These are phyloP conservation scores for Yamadazyma atlantica DNA, from an alignment of 1,139 yeast species.

Conservation along the genomic window DNA sequence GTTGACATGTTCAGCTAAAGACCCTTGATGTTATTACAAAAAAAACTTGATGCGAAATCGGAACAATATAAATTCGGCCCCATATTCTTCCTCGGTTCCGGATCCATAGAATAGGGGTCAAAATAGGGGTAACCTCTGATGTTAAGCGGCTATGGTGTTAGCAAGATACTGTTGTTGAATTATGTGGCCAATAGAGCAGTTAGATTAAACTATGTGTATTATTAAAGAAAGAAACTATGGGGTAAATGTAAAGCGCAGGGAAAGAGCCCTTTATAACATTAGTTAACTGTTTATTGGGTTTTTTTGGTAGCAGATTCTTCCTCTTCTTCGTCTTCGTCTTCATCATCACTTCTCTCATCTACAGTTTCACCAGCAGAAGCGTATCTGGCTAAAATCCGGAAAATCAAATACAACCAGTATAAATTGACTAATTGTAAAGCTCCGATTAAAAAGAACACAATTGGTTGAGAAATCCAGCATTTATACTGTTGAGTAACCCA, in stretches of 20 bases:
- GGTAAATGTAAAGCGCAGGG: too few species aligned
- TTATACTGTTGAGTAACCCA: slow-evolving; percentile 95
- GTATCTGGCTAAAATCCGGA: slow-evolving; percentile 71
- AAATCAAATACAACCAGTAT: slow-evolving; percentile 83
- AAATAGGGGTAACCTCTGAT: not conserved
- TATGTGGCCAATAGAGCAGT: too few species aligned
- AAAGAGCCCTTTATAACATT: too few species aligned
- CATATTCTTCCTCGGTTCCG: too few species aligned
- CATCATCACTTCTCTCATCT: slow-evolving; percentile 93
- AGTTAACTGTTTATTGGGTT: not conserved
- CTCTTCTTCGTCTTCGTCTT: slow-evolving; percentile 50
- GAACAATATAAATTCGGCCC: too few species aligned
- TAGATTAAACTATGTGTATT: too few species aligned
- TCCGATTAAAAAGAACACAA: slow-evolving; percentile 72
- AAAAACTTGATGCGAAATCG: not conserved
- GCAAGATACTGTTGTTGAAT: too few species aligned
- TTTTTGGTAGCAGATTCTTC: not conserved
- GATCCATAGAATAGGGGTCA: not conserved
- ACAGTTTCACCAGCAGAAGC: slow-evolving; percentile 57
- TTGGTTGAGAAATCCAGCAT: slow-evolving; percentile 92
- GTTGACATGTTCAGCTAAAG: too few species aligned
- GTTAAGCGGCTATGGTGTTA: too few species aligned
- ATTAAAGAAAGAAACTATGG: too few species aligned
- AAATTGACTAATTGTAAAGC: slow-evolving; percentile 83
- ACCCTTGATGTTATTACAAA: not conserved